Evolutionary conservation across 2,329 filamentous ascomycete genomes (phyloP), one percentile per base, ranked within the genome.

Genomic region (Trichoderma sp.): DNA sequence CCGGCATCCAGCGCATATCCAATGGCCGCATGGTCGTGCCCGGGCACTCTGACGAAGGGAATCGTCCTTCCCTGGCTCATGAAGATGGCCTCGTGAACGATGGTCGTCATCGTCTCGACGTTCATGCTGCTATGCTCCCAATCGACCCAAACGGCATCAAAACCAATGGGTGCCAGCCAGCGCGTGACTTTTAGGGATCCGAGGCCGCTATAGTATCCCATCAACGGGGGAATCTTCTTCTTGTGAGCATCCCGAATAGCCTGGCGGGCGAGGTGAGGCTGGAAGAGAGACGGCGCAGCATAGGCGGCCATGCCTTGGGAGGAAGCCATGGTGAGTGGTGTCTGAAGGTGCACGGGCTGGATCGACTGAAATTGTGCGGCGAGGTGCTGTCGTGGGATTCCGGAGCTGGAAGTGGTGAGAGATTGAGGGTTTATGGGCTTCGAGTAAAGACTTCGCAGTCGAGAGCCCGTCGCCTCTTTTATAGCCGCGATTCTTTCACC

Each of bases 41-140:
- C 78, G 1, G 79, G 78, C 7, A 82, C 74, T 24, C 80, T 73
- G 39, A 82, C 80, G 56, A 77, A 79, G 9, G 81, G 79, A 52
- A 81, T 80, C 7, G 77, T 80, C 47, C 72, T 75, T 3, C 81
- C 81, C 19, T 78, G 74, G 69, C 78, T 80, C 74, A 81, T 77
- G 69, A 81, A 81, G 66, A 79, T 77, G 65, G 79, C 70, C 60
- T 81, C 79, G 64, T 82, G 80, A 1, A 82, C 79, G 72, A 82
- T 80, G 48, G 72, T 76, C 1, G 79, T 82, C 80, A 82, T 82
- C n/a, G 80, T 82, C 72, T 82, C 80, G 28, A 81, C 75, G 60
- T 77, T 76, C 69, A 78, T 81, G 3, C 79, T 71, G 7, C 73
- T 75, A 71, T 82, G 80, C 69, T 82, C 81, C 80, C 79, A 81